A percentile compares a stretch with the other conserved stretches of the same genome.
These are phyloP conservation scores for Mucor sp. DNA, from an alignment of 371 early-diverging fungal species.

Conservation along the genomic window DNA sequence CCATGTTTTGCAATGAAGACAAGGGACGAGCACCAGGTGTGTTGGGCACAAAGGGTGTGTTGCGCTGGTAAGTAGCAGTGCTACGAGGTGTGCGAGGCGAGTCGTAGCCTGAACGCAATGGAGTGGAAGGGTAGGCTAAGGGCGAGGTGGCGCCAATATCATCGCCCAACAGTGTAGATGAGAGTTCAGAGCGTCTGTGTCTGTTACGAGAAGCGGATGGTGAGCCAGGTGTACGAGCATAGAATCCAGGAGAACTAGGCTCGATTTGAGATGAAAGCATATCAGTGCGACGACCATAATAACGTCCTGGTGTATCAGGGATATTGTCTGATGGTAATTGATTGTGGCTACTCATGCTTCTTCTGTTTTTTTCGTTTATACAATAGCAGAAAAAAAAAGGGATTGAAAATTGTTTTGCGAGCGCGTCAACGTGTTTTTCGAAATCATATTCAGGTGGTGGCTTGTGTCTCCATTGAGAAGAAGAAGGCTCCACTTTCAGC, in stretches of 20 bases:
- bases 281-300: slow-evolving; percentile 26
- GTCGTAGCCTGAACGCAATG: slow-evolving; percentile 25
- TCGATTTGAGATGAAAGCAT: slow-evolving; percentile 26
- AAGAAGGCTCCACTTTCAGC: too few relatives aligned
- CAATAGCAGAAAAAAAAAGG: background rate
- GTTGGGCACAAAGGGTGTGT: slow-evolving; percentile 35
- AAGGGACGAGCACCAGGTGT: slow-evolving; percentile 22
- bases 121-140: slow-evolving; percentile 47
- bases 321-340: slow-evolving; percentile 25
- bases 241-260: slow-evolving; percentile 29
- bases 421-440: slow-evolving; percentile 10
- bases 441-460: too few relatives aligned
- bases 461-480: too few relatives aligned
- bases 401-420: slow-evolving; percentile 8
- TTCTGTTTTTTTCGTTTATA: background rate
- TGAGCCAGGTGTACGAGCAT: slow-evolving; percentile 41
- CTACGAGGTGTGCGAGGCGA: slow-evolving; percentile 32
- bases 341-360: slow-evolving; percentile 19
- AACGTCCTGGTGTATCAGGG: slow-evolving; percentile 32
- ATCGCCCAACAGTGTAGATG: slow-evolving; percentile 39
- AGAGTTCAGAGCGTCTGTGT: slow-evolving; percentile 44
- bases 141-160: slow-evolving; percentile 43
- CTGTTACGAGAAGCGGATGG: slow-evolving; percentile 27
- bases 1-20: slow-evolving; percentile 19
- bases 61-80: slow-evolving; percentile 33